A percentile compares a stretch with the other conserved stretches of the same genome.
These are phyloP conservation scores for Coemansia sp. DNA, from an alignment of 371 early-diverging fungal species.

Conservation along the genomic window DNA sequence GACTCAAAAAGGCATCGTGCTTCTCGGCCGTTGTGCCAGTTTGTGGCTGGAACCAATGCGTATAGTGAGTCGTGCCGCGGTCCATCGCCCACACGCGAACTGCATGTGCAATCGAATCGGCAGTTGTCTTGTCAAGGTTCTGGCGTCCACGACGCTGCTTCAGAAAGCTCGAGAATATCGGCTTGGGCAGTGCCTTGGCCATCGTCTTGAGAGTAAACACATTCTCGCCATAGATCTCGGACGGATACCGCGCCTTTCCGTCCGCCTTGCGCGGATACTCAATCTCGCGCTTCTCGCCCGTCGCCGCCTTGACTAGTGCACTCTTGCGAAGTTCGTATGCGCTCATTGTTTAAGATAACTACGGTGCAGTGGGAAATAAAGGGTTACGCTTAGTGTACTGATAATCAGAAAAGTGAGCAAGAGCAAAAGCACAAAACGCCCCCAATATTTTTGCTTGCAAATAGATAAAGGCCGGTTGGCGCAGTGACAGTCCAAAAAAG, in stretches of 20 bases:
- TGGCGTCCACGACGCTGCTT: constrained; percentile 86
- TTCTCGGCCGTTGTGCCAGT: not conserved
- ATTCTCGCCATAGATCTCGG: constrained; percentile 88
- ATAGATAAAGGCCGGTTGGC: not conserved
- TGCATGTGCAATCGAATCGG: constrained; percentile 97
- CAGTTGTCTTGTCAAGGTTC: constrained; percentile 85
- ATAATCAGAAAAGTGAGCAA: not conserved
- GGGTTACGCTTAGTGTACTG: not conserved
- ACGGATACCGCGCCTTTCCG: constrained; percentile 72
- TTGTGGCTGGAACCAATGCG: not conserved
- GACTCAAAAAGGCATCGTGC: constrained; percentile 33
- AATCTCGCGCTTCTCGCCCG: constrained; percentile 60
- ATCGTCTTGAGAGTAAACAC: constrained; percentile 89
- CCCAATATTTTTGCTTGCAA: not conserved
- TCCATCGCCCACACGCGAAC: constrained; percentile 15
- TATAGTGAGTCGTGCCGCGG: not conserved
- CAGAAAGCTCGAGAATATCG: constrained; percentile 84
- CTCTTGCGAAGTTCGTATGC: constrained; percentile 46
- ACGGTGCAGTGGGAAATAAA: not conserved
- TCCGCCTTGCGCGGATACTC: constrained; percentile 68
- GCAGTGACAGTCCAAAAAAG: not conserved
- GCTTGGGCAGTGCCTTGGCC: constrained; percentile 89
- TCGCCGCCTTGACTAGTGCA: constrained; percentile 53
- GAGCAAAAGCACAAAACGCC: not conserved
- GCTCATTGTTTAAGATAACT: constrained; percentile 10